Evolutionary conservation across 805 yeast species (phyloP).

Genomic region (Candida succiphila): DNA sequence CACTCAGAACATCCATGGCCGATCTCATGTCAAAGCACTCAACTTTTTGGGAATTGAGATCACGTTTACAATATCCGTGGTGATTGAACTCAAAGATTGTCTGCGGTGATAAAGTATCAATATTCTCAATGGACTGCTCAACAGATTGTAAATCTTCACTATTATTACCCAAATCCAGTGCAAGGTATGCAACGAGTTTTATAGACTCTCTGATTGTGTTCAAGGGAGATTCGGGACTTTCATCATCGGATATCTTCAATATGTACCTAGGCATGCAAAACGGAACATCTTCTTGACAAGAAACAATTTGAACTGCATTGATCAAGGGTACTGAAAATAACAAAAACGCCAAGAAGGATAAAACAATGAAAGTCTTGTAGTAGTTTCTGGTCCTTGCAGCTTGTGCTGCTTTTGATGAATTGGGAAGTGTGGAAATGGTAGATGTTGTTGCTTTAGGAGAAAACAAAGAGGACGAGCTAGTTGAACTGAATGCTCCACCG

Average conservation of each 20-base stretch:
- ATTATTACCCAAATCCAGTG: constrained; percentile 29
- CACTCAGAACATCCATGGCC: constrained; percentile 38
- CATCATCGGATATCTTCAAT: constrained; percentile 27
- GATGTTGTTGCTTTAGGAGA: no score
- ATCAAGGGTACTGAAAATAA: constrained; percentile 16
- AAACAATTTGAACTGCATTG: constrained; percentile 10
- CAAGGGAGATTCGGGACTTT: constrained; percentile 25
- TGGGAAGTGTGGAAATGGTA: no score
- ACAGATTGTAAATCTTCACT: constrained; percentile 6
- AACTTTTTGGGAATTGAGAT: constrained; percentile 9
- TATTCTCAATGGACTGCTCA: constrained; percentile 15
- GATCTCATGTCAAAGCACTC: constrained; percentile 24
- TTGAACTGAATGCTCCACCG: no score
- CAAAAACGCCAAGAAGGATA: constrained; percentile 12
- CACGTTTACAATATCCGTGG: constrained; percentile 38
- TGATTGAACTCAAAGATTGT: constrained; percentile 34
- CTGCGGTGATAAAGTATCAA: constrained; percentile 34
- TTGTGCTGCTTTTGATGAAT: not conserved
- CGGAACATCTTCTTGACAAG: constrained; percentile 25
- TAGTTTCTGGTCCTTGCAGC: constrained; percentile 6
- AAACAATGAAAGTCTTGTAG: constrained; percentile 12
- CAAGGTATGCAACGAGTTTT: constrained; percentile 32
- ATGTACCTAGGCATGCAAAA: constrained; percentile 34
- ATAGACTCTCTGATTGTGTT: constrained; percentile 31
- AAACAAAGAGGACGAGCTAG: no score